Conservation (phyloP, 805 yeast species). For the Suhomyces kilbournensis region DNA sequence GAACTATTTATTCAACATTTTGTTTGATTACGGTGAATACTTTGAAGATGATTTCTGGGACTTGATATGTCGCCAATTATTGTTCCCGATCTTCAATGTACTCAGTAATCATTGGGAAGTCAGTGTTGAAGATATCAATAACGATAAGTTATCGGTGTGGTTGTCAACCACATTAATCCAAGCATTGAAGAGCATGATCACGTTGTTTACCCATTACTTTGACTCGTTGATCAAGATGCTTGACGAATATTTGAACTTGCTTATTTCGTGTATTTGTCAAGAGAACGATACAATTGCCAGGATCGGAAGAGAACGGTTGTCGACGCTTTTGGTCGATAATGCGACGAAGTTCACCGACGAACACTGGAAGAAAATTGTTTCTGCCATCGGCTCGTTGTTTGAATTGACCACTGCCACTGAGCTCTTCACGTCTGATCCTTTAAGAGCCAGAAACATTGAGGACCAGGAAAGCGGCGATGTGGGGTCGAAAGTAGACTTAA, state of each 20-base stretch:
- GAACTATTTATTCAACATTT: slow-evolving; percentile 74
- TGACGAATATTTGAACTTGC: slow-evolving; percentile 71
- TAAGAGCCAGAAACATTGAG: slow-evolving; percentile 16
- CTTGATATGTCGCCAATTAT: slow-evolving; percentile 65
- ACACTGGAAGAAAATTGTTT: slow-evolving; percentile 75
- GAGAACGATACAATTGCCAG: slow-evolving; percentile 95
- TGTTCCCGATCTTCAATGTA: slow-evolving; percentile 88
- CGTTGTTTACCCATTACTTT: slow-evolving; percentile 79
- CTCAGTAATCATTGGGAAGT: slow-evolving; percentile 74
- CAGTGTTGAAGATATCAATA: slow-evolving; percentile 50
- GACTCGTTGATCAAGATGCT: slow-evolving; percentile 69
- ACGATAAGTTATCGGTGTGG: slow-evolving; percentile 93
- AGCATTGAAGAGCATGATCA: slow-evolving; percentile 85
- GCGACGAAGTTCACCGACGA: slow-evolving; percentile 54
- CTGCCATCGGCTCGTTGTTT: slow-evolving; percentile 66
- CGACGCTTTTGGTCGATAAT: slow-evolving; percentile 75
- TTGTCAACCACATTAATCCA: slow-evolving; percentile 93
- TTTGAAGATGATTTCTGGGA: slow-evolving; percentile 83
- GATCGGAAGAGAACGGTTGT: slow-evolving; percentile 87
- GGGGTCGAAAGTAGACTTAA: slow-evolving; percentile 13
- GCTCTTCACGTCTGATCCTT: slow-evolving; percentile 63
- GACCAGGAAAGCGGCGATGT: slow-evolving; percentile 30
- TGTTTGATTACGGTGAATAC: slow-evolving; percentile 74
- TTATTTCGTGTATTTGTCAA: slow-evolving; percentile 89
- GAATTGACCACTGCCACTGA: slow-evolving; percentile 83